These are phyloP conservation scores for Penicillium cataractarum DNA, from an alignment of 495 filamentous ascomycete species.

Conservation along the genomic window DNA sequence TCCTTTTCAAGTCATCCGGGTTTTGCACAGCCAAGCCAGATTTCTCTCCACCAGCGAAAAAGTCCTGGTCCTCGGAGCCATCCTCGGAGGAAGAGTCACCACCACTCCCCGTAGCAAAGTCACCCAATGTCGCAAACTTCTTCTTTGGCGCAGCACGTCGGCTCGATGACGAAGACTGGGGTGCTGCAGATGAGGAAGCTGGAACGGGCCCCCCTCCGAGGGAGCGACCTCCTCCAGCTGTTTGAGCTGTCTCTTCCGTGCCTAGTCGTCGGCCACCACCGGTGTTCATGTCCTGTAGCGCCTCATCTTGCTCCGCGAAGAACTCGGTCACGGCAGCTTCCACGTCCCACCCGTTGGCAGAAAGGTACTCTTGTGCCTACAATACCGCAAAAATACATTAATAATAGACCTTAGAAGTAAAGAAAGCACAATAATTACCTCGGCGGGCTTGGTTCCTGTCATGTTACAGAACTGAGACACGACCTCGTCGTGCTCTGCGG, in stretches of 20 bases:
- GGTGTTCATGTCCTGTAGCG: slow-evolving; percentile 39
- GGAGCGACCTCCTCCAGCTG: slow-evolving; percentile 31
- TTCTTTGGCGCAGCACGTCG: slow-evolving; percentile 45
- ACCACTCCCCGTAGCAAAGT: slow-evolving; percentile 48
- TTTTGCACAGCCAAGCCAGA: slow-evolving; percentile 95
- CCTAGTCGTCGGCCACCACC: slow-evolving; percentile 39
- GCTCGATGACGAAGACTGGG: slow-evolving; percentile 35
- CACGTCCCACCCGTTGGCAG: slow-evolving; percentile 70
- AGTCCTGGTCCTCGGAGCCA: slow-evolving; percentile 68
- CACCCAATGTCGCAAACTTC: slow-evolving; percentile 61
- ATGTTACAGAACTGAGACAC: slow-evolving; percentile 75
- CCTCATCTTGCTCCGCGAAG: slow-evolving; percentile 70
- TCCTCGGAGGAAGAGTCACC: slow-evolving; percentile 67
- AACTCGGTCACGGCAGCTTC: slow-evolving; percentile 68
- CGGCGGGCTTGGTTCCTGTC: slow-evolving; percentile 64
- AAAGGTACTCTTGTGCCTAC: slow-evolving; percentile 74
- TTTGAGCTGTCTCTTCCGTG: slow-evolving; percentile 24
- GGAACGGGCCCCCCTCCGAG: slow-evolving; percentile 36
- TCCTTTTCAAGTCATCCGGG: slow-evolving; percentile 70
- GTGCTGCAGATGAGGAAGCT: slow-evolving; percentile 37
- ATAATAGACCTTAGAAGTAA: background rate
- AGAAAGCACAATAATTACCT: slow-evolving; percentile 52
- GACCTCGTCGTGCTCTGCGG: slow-evolving; percentile 64
- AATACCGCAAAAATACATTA: slow-evolving; percentile 9
- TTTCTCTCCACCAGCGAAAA: slow-evolving; percentile 96